phyloP scores from a whole-genome alignment of 495 filamentous ascomycete species.

The Aspergillus saccharolyticus region DNA sequence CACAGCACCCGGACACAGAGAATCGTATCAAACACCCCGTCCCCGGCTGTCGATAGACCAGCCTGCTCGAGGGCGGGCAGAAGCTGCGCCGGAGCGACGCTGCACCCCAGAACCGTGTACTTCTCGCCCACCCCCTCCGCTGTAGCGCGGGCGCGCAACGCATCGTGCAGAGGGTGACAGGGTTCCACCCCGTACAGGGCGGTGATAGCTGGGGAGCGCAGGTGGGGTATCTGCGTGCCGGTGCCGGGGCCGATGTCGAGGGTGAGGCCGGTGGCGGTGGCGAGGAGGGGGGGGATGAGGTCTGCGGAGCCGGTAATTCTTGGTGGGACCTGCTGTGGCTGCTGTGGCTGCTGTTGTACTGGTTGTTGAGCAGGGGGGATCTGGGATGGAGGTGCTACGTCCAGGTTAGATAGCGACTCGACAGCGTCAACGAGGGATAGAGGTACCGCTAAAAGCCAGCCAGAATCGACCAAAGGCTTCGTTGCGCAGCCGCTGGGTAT shows the following conservation, averaged over 20 bases:
- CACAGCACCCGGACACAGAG: conserved; percentile 68
- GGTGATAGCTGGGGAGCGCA: conserved; percentile 40
- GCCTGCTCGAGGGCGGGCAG: conserved; percentile 32
- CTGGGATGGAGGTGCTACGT: background rate
- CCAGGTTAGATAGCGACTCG: too few species aligned
- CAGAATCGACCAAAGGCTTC: conserved; percentile 44
- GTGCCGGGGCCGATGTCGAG: conserved; percentile 50
- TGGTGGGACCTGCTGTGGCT: background rate
- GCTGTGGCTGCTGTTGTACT: background rate
- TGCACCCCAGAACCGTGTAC: conserved; percentile 61
- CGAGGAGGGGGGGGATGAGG: conserved; percentile 37
- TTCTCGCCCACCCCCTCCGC: conserved; percentile 49
- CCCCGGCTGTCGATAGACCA: too few species aligned
- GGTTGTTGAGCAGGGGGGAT: conserved; percentile 3
- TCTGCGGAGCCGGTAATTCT: conserved; percentile 24
- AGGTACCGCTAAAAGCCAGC: conserved; percentile 34
- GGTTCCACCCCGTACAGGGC: conserved; percentile 67
- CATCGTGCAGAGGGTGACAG: conserved; percentile 49
- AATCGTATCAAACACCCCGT: conserved; percentile 59
- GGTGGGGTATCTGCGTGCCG: conserved; percentile 43
- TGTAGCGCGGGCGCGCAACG: conserved; percentile 41
- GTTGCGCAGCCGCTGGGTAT: conserved; percentile 30
- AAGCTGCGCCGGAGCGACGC: conserved; percentile 51
- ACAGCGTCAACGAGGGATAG: too few species aligned
- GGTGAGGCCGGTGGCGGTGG: conserved; percentile 33